Evolutionary conservation across 306 rosid genomes (phyloP).

Genomic region (Vicia sativa): DNA sequence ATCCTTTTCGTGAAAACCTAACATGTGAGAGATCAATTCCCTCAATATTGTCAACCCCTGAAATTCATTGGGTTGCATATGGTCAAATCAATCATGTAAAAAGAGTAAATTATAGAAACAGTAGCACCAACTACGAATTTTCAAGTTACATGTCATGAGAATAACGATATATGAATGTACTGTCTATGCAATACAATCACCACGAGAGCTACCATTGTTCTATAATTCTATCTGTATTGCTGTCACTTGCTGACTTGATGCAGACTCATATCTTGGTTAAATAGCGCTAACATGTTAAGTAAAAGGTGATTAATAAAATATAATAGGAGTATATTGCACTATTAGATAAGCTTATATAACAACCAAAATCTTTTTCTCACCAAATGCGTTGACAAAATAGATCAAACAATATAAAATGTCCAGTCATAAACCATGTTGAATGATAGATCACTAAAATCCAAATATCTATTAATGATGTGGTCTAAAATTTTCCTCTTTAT

Average conservation of each 20-base stretch:
- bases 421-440: conserved; percentile 6
- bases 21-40: conserved; percentile 1
- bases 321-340: conserved; percentile 14
- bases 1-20: background rate
- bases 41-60: conserved; percentile 23
- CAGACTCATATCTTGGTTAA: conserved; percentile 29
- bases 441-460: background rate
- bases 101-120: conserved; percentile 12
- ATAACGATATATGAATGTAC: background rate
- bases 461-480: background rate
- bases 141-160: conserved; percentile 14
- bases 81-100: conserved; percentile 10
- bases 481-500: background rate
- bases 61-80: background rate
- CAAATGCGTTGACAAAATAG: background rate
- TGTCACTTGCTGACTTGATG: conserved; percentile 11
- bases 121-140: conserved; percentile 8
- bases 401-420: background rate
- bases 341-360: conserved; percentile 10
- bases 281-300: conserved; percentile 18
- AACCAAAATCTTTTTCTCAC: conserved; percentile 1
- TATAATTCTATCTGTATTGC: background rate
- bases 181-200: conserved; percentile 18
- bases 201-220: conserved; percentile 16
- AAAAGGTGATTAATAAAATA: conserved; percentile 28